phyloP scores from a whole-genome alignment of 1,139 yeast species.

The Candida labiduridarum region DNA sequence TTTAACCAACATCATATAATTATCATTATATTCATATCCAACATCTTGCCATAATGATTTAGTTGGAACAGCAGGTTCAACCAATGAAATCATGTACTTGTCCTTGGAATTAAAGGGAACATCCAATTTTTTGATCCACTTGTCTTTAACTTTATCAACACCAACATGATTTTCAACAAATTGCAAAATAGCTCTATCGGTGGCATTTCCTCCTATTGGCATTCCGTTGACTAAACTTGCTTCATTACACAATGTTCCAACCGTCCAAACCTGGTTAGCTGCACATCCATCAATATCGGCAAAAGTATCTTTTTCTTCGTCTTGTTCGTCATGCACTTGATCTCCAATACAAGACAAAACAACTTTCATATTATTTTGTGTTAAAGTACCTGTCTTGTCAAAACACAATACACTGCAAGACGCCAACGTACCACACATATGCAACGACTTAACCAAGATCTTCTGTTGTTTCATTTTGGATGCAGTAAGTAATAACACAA shows the following conservation, averaged over 20 bases:
- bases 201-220: constrained; percentile 47
- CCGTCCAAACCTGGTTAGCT: constrained; percentile 15
- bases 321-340: constrained; percentile 18
- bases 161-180: constrained; percentile 30
- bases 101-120: constrained; percentile 50
- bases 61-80: constrained; percentile 16
- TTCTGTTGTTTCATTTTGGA: constrained; percentile 29
- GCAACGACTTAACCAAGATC: constrained; percentile 33
- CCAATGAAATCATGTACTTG: constrained; percentile 48
- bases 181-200: constrained; percentile 47
- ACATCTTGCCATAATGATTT: constrained; percentile 16
- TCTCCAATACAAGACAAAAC: constrained; percentile 27
- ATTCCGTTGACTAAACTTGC: constrained; percentile 20
- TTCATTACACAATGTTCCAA: constrained; percentile 46
- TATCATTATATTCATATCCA: constrained; percentile 17
- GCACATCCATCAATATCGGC: constrained; percentile 40
- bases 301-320: constrained; percentile 14
- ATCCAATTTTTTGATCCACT: constrained; percentile 25
- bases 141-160: constrained; percentile 11
- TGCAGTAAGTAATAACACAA: constrained; percentile 35
- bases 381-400: constrained; percentile 41
- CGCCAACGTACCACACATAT: constrained; percentile 34
- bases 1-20: constrained; percentile 36
- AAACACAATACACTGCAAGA: constrained; percentile 37
- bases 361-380: constrained; percentile 36